These are phyloP conservation scores for Umbelopsis vinacea DNA, from an alignment of 192 early-diverging fungal species.

Conservation along the genomic window DNA sequence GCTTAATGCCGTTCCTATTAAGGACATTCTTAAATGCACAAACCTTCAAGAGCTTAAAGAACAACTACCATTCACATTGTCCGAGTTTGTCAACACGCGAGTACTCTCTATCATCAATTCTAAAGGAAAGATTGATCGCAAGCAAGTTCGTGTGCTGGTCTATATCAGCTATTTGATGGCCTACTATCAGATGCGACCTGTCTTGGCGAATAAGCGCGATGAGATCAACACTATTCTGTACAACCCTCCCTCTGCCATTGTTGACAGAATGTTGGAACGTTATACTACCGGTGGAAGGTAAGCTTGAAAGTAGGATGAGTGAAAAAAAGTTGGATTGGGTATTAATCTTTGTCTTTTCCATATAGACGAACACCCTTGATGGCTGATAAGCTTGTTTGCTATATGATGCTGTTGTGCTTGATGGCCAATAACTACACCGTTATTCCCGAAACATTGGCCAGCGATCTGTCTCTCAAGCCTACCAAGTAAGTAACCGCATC, in stretches of 20 bases:
- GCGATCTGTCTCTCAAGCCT: constrained; percentile 65
- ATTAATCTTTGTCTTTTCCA: not conserved
- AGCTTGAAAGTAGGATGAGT: constrained; percentile 25
- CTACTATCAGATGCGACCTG: constrained; percentile 50
- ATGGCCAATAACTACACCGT: constrained; percentile 73
- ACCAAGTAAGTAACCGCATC: constrained; percentile 27
- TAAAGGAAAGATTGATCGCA: constrained; percentile 55
- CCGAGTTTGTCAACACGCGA: constrained; percentile 49
- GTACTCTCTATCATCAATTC: constrained; percentile 41
- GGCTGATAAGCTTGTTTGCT: constrained; percentile 78
- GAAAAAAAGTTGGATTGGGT: not conserved
- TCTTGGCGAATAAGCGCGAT: constrained; percentile 50
- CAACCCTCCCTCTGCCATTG: constrained; percentile 60
- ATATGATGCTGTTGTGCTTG: constrained; percentile 75
- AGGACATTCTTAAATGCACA: constrained; percentile 51
- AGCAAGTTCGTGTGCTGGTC: constrained; percentile 61
- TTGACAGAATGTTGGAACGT: constrained; percentile 61
- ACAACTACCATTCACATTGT: constrained; percentile 46
- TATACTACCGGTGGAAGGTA: constrained; percentile 68
- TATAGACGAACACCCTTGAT: constrained; percentile 61
- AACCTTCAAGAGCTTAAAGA: constrained; percentile 43
- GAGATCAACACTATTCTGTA: constrained; percentile 54
- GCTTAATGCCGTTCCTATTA: constrained; percentile 66
- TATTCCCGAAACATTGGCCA: constrained; percentile 61
- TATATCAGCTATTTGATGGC: constrained; percentile 83